Conservation (phyloP, 805 yeast genomes). For the Wickerhamiella brachini region DNA sequence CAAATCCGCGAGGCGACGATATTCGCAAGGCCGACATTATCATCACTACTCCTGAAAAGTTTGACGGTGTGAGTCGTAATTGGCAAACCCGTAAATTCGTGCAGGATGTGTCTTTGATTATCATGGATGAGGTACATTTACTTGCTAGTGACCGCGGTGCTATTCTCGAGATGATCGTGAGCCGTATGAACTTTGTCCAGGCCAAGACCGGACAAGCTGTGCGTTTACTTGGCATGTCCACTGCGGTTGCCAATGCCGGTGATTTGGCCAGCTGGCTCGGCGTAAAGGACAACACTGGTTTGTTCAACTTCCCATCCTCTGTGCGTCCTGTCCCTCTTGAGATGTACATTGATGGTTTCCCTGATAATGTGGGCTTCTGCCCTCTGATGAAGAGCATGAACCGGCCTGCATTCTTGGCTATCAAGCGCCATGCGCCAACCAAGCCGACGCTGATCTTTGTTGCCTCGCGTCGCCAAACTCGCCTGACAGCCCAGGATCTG, state of each 20-base stretch:
- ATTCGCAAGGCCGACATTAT: conserved; percentile 60
- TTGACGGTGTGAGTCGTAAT: conserved; percentile 76
- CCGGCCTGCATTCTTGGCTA: conserved; percentile 85
- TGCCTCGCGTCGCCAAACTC: conserved; percentile 70
- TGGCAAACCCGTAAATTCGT: conserved; percentile 73
- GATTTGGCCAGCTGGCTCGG: conserved; percentile 82
- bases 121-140: conserved; percentile 77
- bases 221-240: conserved; percentile 62
- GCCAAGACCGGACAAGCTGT: conserved; percentile 47
- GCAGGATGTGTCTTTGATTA: conserved; percentile 57
- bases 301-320: conserved; percentile 68
- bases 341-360: conserved; percentile 79
- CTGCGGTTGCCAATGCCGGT: conserved; percentile 75
- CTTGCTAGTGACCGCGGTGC: conserved; percentile 82
- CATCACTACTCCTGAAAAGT: conserved; percentile 75
- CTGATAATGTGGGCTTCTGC: conserved; percentile 66
- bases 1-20: conserved; percentile 55
- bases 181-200: conserved; percentile 65
- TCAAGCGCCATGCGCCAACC: conserved; percentile 75
- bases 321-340: conserved; percentile 78
- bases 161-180: conserved; percentile 76
- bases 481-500: conserved; percentile 65
- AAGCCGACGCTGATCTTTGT: conserved; percentile 79
- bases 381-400: conserved; percentile 81
- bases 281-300: conserved; percentile 39